Evolutionary conservation across 306 rosid species (phyloP), one percentile per base, ranked within the genome.

Genomic region (Fragaria nilgerrensis): DNA sequence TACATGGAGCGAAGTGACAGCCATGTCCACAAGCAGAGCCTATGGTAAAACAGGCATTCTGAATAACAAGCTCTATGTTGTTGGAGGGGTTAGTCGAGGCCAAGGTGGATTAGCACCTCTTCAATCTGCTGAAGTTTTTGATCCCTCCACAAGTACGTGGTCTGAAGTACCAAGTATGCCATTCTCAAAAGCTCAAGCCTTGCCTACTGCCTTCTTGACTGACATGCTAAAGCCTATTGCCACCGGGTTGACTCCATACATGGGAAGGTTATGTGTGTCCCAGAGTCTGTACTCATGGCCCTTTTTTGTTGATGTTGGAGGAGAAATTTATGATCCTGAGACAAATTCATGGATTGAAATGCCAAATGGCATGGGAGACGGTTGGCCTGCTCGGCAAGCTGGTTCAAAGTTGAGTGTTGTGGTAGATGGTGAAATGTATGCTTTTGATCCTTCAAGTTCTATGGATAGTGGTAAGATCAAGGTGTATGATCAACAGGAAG

Each of bases 291-390:
- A 90, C 53, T 90, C 96, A 12, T 92, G 97, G 98, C 97, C 97
- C n/a, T 95, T 92, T 82, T 92, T 90, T 75, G 97, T 95, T 64
- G 97, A 95, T 76, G 94, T 95, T 43, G 97, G 98, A 3, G 98
- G 98, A 74, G 97, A 95, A 85, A 87, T 90, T 72, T 95, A 88
- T 83, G 96, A 95, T 78, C 98, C 98, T 12, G 90, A 89, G 68
- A 86, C 90, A 68, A 87, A 89, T 80, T 84, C 89, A 0, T 95
- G 98, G 98, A 77, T 80, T 15, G 98, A 92, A 80, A 95, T 95
- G 98, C 97, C 98, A 27, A 36, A 5, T 69, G 97, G 98, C 55
- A 95, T 95, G 98, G 96, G 98, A 37, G 97, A 95, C 66, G 97
- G 96, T 19, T 95, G 98, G 98, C 98, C 97, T 72, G 95, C 97